Evolutionary conservation across 1,139 yeast genomes (phyloP), one percentile per base, ranked within the genome.

Genomic region (Entelexis paramagnoliae): DNA sequence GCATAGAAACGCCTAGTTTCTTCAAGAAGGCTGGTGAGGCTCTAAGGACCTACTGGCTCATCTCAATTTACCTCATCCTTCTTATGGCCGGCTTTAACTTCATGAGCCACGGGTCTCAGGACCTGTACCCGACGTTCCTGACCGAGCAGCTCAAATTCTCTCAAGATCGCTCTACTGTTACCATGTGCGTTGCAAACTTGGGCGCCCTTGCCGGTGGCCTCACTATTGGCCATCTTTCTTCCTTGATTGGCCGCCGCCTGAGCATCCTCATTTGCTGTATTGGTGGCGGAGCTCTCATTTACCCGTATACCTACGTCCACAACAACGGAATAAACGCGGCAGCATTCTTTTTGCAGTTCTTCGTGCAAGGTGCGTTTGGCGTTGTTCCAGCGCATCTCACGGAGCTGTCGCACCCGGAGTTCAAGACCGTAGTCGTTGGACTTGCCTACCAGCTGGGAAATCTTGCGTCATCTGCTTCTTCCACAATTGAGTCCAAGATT

Each of bases 321-420:
- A 46, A 46, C 42, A 52, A 28, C n/a, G 85, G 80, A 34, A 76
- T 83, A 58, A 81, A 83, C 62, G 93, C 91, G 7, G 83, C 85
- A 54, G 91, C 74, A 1, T 85, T 84, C 68, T 83, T 82, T 70
- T 68, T 85, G 61, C 95, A 86, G 67, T 79, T 81, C 62, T 80
- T 80, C 59, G 91, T 85, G 48, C 94, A 84, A 68, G 95, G 95
- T 58, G 83, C 87, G 17, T 86, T 94, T 88, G 93, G 94, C 60
- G 84, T 83, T 45, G 75, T 83, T 59, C 95, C 95, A 51, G 77
- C 83, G 57, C 87, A 83, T 66, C 71, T 84, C 49, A 74, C 85
- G 2, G 94, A 84, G 67, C 73, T 85, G 58, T 77, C 91, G n/a
- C 82, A 82, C 46, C 91, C 89, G 24, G 80, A 81, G 59, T 81